A percentile compares a stretch with the other conserved stretches of the same genome.
These are phyloP conservation scores for Gynandropsis gynandra DNA, from an alignment of 345 rosid species.

Conservation along the genomic window DNA sequence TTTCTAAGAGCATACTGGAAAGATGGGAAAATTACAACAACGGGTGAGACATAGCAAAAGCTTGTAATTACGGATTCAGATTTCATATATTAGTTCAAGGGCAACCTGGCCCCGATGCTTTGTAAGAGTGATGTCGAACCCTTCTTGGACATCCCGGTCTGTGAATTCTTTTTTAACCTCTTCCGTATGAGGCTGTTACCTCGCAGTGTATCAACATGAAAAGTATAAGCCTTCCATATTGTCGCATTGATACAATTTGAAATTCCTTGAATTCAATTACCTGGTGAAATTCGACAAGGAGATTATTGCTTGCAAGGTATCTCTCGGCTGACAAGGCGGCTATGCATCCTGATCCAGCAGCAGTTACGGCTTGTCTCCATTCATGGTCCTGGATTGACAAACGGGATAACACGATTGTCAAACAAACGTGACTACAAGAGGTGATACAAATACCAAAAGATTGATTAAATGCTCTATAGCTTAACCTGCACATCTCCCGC, in stretches of 20 bases:
- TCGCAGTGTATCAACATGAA: conserved; percentile 10
- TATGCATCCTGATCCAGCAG: conserved; percentile 95
- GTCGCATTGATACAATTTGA: background rate
- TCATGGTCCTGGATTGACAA: conserved; percentile 64
- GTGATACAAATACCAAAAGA: conserved; percentile 10
- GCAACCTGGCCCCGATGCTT: conserved; percentile 89
- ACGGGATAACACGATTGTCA: conserved; percentile 14
- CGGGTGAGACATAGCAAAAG: conserved; percentile 7
- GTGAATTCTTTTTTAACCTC: conserved; percentile 82
- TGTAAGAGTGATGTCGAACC: conserved; percentile 71
- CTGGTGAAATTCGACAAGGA: conserved; percentile 95
- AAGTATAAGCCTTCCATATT: conserved; percentile 19
- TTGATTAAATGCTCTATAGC: conserved; percentile 17
- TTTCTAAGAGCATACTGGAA: conserved; percentile 85
- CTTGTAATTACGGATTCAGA: conserved; percentile 5
- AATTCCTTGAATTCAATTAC: conserved; percentile 26
- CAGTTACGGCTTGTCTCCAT: conserved; percentile 98
- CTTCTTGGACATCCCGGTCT: conserved; percentile 72
- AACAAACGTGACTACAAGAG: conserved; percentile 14
- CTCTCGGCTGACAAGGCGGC: conserved; percentile 97
- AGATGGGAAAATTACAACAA: conserved; percentile 5
- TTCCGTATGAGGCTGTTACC: conserved; percentile 71
- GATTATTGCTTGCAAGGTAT: conserved; percentile 74
- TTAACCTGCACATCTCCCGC: conserved; percentile 98
- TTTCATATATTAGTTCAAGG: conserved; percentile 5